Percentiles rank a stretch among this genome's conserved stretches.
Evolutionary conservation across 2,329 filamentous ascomycete genomes (phyloP).

Genomic region (Colletotrichum orchidophilum): DNA sequence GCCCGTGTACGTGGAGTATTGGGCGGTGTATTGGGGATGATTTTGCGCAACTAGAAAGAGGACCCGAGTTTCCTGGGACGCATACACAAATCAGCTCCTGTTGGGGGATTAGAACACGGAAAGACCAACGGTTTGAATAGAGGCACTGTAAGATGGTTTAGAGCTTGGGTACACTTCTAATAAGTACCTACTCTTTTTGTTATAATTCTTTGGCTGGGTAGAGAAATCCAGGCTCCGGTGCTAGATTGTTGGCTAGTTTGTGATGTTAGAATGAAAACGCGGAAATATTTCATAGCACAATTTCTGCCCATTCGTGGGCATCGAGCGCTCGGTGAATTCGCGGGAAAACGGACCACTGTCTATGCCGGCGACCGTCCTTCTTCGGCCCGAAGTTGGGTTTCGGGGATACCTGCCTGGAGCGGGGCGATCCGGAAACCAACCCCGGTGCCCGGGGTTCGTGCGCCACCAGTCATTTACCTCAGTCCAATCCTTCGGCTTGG

Average conservation of each 20-base stretch:
- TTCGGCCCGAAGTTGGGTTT: constrained; percentile 1
- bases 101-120: neutral
- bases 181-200: neutral
- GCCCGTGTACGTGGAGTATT: constrained; percentile 73
- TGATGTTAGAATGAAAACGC: neutral
- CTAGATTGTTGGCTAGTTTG: neutral
- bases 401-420: neutral
- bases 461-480: constrained; percentile 11
- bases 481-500: constrained; percentile 11
- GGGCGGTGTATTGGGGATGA: constrained; percentile 65
- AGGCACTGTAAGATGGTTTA: neutral
- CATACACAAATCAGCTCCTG: neutral
- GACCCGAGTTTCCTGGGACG: neutral
- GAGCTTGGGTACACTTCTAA: neutral
- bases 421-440: neutral
- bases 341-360: neutral
- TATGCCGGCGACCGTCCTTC: neutral
- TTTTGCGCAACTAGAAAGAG: constrained; percentile 50
- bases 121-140: neutral
- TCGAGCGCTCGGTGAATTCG: neutral
- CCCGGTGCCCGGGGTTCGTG: neutral
- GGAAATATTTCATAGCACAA: neutral
- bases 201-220: neutral
- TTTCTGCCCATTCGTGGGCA: neutral
- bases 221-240: neutral